A percentile compares a stretch with the other conserved stretches of the same genome.
These are phyloP conservation scores for Grigorovia jiainica DNA, from an alignment of 805 yeast genomes.

Conservation along the genomic window DNA sequence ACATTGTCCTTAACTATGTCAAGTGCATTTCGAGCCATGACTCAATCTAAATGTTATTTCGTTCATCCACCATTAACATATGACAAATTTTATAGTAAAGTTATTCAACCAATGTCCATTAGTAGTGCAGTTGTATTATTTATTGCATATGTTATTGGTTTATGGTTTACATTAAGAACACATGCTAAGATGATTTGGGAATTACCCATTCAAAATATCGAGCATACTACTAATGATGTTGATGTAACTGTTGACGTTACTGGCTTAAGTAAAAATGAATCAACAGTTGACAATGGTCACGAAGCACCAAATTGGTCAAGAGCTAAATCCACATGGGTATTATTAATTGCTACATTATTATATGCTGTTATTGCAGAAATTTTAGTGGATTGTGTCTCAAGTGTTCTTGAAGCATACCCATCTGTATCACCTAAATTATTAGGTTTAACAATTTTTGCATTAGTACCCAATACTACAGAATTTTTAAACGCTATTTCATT, in stretches of 20 bases:
- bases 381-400: conserved; percentile 84
- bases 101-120: conserved; percentile 75
- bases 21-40: conserved; percentile 38
- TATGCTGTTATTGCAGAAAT: conserved; percentile 94
- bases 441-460: conserved; percentile 89
- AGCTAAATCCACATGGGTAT: conserved; percentile 68
- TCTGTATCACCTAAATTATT: conserved; percentile 74
- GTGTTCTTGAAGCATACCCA: conserved; percentile 68
- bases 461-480: conserved; percentile 95
- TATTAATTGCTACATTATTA: conserved; percentile 72
- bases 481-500: conserved; percentile 94
- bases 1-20: conserved; percentile 12
- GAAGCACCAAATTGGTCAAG: conserved; percentile 98
- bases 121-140: conserved; percentile 75
- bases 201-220: conserved; percentile 19
- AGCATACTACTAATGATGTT: conserved; percentile 5
- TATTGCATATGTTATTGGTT: conserved; percentile 76
- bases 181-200: conserved; percentile 98
- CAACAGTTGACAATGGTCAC: conserved; percentile 51
- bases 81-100: conserved; percentile 52
- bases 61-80: conserved; percentile 65
- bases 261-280: conserved; percentile 19
- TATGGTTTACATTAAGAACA: conserved; percentile 87
- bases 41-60: conserved; percentile 50
- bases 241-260: conserved; percentile 3